These are phyloP conservation scores for Camelina laxa DNA, from an alignment of 345 rosid genomes.

Conservation along the genomic window DNA sequence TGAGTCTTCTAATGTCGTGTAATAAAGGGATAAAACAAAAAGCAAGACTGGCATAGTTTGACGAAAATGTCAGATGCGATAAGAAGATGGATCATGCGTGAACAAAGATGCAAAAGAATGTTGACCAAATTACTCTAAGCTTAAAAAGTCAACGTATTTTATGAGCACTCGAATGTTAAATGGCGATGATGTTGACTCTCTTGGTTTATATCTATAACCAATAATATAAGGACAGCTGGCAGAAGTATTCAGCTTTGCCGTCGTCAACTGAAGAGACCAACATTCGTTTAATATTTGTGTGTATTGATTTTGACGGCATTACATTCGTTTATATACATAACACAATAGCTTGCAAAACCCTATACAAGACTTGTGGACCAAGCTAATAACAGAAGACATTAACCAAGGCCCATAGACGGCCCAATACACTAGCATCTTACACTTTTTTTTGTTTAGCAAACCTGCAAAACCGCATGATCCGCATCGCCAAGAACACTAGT, in stretches of 20 bases:
- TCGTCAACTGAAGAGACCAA: too few species aligned
- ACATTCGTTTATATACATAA: too few species aligned
- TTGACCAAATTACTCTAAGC: neutral
- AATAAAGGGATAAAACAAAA: neutral
- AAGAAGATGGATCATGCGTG: constrained; percentile 9
- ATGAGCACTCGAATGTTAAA: neutral
- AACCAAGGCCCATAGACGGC: too few species aligned
- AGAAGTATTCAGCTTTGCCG: too few species aligned
- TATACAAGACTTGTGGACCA: too few species aligned
- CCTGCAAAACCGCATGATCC: too few species aligned
- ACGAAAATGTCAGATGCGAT: neutral
- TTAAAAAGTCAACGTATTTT: neutral
- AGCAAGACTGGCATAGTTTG: neutral
- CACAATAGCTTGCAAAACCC: too few species aligned
- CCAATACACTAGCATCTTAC: too few species aligned
- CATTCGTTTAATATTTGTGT: too few species aligned
- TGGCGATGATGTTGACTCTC: neutral
- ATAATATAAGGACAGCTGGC: neutral
- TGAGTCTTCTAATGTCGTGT: neutral
- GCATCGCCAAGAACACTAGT: neutral
- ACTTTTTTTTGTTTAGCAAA: too few species aligned
- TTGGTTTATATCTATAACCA: neutral
- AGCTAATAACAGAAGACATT: too few species aligned
- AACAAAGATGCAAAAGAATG: neutral
- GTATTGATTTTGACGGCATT: too few species aligned